Percentiles rank a stretch among this genome's conserved stretches.
phyloP scores from a whole-genome alignment of 1,139 yeast genomes.

The Scheffersomyces stambukii region DNA sequence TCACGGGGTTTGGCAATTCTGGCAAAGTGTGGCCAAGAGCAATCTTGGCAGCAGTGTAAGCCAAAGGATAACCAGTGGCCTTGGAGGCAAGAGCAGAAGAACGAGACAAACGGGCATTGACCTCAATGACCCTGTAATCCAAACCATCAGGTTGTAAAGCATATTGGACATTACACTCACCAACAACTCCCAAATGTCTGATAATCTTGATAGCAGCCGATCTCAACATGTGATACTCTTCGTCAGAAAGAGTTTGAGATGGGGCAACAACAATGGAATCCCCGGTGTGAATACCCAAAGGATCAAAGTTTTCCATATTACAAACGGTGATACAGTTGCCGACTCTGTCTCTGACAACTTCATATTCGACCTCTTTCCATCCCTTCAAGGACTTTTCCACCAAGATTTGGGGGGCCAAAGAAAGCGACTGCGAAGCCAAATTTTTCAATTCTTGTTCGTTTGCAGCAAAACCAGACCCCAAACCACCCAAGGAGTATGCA shows the following conservation, averaged over 20 bases:
- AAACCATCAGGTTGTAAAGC: constrained; percentile 92
- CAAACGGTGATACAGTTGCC: constrained; percentile 99
- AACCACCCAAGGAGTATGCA: constrained; percentile 95
- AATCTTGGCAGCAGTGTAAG: constrained; percentile 95
- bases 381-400: constrained; percentile 98
- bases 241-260: constrained; percentile 94
- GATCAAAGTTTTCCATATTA: constrained; percentile 99
- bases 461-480: constrained; percentile 97
- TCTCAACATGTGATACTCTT: constrained; percentile 96
- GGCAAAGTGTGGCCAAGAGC: constrained; percentile 92
- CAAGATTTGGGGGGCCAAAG: constrained; percentile 92
- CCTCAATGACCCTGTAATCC: constrained; percentile 97
- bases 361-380: constrained; percentile 98
- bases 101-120: constrained; percentile 94
- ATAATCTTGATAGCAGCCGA: constrained; percentile 97
- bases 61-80: constrained; percentile 98
- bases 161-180: constrained; percentile 98
- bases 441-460: constrained; percentile 79
- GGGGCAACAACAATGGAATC: constrained; percentile 99
- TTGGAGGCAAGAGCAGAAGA: constrained; percentile 98
- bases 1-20: constrained; percentile 90
- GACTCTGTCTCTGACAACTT: constrained; percentile 95
- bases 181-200: constrained; percentile 97
- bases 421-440: constrained; percentile 87
- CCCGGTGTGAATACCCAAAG: constrained; percentile 98